Evolutionary conservation across 305 asterid species (phyloP).

Genomic region (Coffea humblotiana): DNA sequence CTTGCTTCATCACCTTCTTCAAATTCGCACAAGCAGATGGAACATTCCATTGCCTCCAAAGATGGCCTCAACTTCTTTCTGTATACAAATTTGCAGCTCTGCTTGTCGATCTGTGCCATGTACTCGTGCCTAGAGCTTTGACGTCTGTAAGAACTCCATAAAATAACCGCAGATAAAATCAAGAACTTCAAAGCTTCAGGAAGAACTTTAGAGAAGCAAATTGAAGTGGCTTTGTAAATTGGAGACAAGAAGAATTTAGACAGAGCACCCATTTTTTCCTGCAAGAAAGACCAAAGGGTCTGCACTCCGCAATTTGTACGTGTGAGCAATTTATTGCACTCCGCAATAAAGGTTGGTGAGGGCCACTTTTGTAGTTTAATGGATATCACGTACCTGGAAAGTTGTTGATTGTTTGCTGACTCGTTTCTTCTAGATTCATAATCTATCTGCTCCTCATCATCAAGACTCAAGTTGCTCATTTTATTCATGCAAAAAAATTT

Average conservation of each 20-base stretch:
- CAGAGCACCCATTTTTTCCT: constrained; percentile 33
- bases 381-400: neutral
- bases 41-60: constrained; percentile 28
- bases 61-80: neutral
- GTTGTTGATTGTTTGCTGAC: neutral
- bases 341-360: neutral
- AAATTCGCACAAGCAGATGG: constrained; percentile 48
- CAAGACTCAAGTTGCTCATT: neutral
- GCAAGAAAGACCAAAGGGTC: neutral
- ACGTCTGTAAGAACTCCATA: constrained; percentile 18
- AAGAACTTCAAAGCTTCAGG: constrained; percentile 38
- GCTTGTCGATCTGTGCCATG: constrained; percentile 34
- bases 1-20: constrained; percentile 39
- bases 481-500: neutral
- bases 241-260: constrained; percentile 29
- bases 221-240: constrained; percentile 23
- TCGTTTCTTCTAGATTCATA: neutral
- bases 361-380: neutral
- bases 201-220: constrained; percentile 31
- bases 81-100: constrained; percentile 33
- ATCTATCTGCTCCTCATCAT: neutral
- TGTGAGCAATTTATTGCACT: too few relatives aligned
- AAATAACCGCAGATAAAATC: constrained; percentile 19
- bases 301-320: neutral
- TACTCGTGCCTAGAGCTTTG: constrained; percentile 26